Percentiles rank a stretch among this genome's conserved stretches.
These are phyloP conservation scores for Myochromella boudieri DNA, from an alignment of 768 basidiomycete genomes.

Conservation along the genomic window DNA sequence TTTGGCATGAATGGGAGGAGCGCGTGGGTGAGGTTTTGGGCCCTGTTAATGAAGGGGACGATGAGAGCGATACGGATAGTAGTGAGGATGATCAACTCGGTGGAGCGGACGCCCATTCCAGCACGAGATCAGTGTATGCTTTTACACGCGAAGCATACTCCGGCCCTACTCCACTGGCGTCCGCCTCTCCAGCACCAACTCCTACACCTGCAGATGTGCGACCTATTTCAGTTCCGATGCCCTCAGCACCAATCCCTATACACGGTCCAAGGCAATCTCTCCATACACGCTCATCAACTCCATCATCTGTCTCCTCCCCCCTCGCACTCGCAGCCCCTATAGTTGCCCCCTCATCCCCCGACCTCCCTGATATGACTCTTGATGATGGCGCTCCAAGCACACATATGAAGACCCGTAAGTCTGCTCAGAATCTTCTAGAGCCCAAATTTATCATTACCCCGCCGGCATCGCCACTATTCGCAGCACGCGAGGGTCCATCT, in stretches of 20 bases:
- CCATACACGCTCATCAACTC: conserved; percentile 82
- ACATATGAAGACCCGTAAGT: conserved; percentile 62
- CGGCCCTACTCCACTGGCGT: conserved; percentile 71
- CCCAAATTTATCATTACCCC: conserved; percentile 72
- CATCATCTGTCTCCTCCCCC: conserved; percentile 86
- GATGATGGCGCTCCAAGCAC: conserved; percentile 62
- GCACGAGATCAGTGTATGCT: conserved; percentile 66
- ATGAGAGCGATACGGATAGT: conserved; percentile 44
- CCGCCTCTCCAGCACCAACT: conserved; percentile 45
- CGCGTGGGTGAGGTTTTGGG: conserved; percentile 71
- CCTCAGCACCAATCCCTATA: conserved; percentile 28
- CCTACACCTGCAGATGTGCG: conserved; percentile 30
- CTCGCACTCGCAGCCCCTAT: conserved; percentile 85
- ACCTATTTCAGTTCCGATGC: conserved; percentile 23
- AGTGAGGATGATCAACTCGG: conserved; percentile 31
- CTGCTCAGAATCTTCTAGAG: conserved; percentile 61
- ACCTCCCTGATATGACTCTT: conserved; percentile 29
- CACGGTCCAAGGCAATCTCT: conserved; percentile 45
- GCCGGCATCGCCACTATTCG: conserved; percentile 69
- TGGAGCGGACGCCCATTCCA: conserved; percentile 47
- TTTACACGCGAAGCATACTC: conserved; percentile 46
- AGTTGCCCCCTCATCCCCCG: conserved; percentile 51
- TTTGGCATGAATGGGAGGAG: conserved; percentile 96
- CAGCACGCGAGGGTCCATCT: conserved; percentile 36
- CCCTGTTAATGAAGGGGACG: conserved; percentile 52